Conservation (phyloP, 1,284 basidiomycete species). For the Mycena citricolor region DNA sequence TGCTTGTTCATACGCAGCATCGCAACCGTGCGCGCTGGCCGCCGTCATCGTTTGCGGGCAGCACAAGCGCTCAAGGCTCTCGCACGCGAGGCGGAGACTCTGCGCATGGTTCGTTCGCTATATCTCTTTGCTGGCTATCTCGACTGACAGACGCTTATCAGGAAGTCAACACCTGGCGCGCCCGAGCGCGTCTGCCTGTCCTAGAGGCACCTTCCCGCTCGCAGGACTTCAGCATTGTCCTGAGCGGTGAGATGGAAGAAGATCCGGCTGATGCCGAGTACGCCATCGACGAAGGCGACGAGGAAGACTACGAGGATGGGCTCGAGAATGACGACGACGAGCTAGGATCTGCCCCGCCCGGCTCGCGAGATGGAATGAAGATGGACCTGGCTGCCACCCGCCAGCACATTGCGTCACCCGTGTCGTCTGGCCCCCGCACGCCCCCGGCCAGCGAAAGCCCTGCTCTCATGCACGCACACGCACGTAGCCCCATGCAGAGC, state of each 20-base stretch:
- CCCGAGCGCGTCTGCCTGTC: slow-evolving; percentile 64
- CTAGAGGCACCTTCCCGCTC: slow-evolving; percentile 67
- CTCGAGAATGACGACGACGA: too few species aligned
- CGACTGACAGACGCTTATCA: slow-evolving; percentile 47
- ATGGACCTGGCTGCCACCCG: too few species aligned
- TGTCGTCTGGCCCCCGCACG: too few species aligned
- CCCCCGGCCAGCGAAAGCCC: too few species aligned
- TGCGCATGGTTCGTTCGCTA: slow-evolving; percentile 59
- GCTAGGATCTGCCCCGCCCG: too few species aligned
- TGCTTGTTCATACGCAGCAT: slow-evolving; percentile 55
- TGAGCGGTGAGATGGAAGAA: slow-evolving; percentile 67
- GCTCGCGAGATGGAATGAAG: too few species aligned
- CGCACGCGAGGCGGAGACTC: slow-evolving; percentile 74
- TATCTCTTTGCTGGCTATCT: not conserved
- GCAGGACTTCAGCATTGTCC: slow-evolving; percentile 67
- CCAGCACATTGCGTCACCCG: too few species aligned
- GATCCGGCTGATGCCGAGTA: slow-evolving; percentile 33
- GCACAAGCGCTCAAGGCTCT: slow-evolving; percentile 74
- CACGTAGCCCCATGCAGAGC: too few species aligned
- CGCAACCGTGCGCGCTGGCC: slow-evolving; percentile 77
- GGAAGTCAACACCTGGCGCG: slow-evolving; percentile 87
- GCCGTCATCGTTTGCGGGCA: slow-evolving; percentile 77
- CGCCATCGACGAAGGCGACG: slow-evolving; percentile 35
- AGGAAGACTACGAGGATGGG: slow-evolving; percentile 43
- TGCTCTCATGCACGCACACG: too few species aligned